phyloP scores from a whole-genome alignment of 768 basidiomycete species.

The Grammothele lineata region DNA sequence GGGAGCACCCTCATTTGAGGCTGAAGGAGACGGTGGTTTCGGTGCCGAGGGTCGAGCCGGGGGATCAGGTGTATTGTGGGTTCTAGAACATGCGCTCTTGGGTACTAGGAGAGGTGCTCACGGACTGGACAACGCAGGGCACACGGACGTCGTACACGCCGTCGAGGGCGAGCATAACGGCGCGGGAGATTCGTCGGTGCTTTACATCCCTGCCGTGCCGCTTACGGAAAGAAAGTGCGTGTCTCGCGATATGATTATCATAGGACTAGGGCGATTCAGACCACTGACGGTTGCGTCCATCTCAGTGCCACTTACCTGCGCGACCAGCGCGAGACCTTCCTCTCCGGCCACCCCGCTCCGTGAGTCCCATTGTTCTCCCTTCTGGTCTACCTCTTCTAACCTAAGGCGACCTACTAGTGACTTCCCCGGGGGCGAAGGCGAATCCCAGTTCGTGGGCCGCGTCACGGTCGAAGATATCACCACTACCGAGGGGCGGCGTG shows the following conservation, averaged over 20 bases:
- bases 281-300: no score
- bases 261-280: no score
- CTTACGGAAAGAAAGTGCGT: conserved; percentile 46
- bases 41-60: conserved; percentile 64
- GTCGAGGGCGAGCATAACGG: conserved; percentile 53
- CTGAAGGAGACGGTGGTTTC: conserved; percentile 60
- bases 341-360: conserved; percentile 55
- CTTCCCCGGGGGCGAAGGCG: conserved; percentile 49
- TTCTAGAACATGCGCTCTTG: background rate
- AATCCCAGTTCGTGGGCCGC: conserved; percentile 34
- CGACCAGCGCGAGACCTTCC: conserved; percentile 60
- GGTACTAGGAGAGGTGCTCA: no score
- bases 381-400: background rate
- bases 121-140: conserved; percentile 18
- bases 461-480: conserved; percentile 36
- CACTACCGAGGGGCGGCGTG: conserved; percentile 31
- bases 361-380: conserved; percentile 24
- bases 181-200: conserved; percentile 54
- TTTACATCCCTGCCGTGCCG: conserved; percentile 76
- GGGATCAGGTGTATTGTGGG: conserved; percentile 69
- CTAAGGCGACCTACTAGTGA: conserved; percentile 32
- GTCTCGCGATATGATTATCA: no score
- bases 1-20: conserved; percentile 62
- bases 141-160: conserved; percentile 40
- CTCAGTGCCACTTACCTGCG: conserved; percentile 50